Percentiles rank a stretch among this genome's conserved stretches.
phyloP scores from a whole-genome alignment of 345 rosid genomes.

The Zanthoxylum bungeanum region DNA sequence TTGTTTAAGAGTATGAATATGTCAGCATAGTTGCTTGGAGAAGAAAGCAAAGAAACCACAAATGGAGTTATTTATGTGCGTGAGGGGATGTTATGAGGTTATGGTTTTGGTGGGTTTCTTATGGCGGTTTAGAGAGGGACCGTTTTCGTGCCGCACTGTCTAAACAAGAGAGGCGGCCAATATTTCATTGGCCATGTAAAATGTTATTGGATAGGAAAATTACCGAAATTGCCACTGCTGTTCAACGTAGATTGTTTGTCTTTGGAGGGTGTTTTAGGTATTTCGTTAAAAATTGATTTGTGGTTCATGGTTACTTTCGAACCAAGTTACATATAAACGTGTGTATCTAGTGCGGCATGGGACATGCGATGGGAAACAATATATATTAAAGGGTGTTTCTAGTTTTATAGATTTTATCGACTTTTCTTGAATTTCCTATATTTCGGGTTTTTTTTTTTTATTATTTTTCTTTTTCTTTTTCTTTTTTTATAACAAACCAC shows the following conservation, averaged over 20 bases:
- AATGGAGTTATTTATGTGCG: not conserved
- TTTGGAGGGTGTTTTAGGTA: not conserved
- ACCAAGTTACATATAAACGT: too few species aligned
- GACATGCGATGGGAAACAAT: too few species aligned
- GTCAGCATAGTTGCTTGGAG: not conserved
- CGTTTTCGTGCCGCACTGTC: conserved; percentile 6
- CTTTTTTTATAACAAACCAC: too few species aligned
- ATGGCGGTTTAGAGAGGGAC: not conserved
- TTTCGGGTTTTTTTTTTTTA: too few species aligned
- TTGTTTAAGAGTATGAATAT: not conserved
- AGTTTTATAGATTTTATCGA: too few species aligned
- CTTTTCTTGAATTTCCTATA: too few species aligned
- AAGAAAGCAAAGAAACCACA: not conserved
- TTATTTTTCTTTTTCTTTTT: too few species aligned
- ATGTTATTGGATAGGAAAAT: not conserved
- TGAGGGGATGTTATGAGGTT: too few species aligned
- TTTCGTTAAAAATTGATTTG: not conserved
- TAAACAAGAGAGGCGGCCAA: not conserved
- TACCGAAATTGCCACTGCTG: not conserved
- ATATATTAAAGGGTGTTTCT: too few species aligned
- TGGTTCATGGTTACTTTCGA: too few species aligned
- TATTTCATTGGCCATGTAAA: not conserved
- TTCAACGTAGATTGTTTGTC: not conserved
- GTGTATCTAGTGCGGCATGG: too few species aligned
- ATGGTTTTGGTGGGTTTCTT: not conserved